Evolutionary conservation across 108 stramenopile species (phyloP), one percentile per base, ranked within the genome.

Genomic region (Skeletonema costatum): DNA sequence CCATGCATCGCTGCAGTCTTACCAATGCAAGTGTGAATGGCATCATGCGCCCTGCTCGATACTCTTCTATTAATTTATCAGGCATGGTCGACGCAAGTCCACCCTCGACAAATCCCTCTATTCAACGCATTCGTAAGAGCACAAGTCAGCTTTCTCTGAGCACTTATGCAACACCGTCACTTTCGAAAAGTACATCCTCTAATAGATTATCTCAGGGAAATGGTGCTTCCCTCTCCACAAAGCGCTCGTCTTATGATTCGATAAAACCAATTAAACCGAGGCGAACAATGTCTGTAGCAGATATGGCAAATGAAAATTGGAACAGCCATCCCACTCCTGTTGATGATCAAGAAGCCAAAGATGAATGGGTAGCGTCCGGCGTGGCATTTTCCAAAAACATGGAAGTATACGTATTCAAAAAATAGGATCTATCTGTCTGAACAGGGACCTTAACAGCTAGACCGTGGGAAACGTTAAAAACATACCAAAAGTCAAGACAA

Each of bases 371-470:
- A 14, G 71, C 71, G 32, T 30, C 58, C 25, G 63, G 73, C 2
- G 73, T 73, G 13, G 64, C 62, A 31, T 73, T 73, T 51, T 73
- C 73, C 38, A 64, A 63, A 17, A 73, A 38, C 36, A 73, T 73
- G 73, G 73, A 73, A 35, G 73, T 73, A 21, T 72, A 72, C 25
- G 36, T 72, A 30, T 72, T 72, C 71, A 60, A 72, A 25, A 62
- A 38, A 16, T 72, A 62, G 59, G 32, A 38, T 11, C 16, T n/a
- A 46, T n/a, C 2, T 4, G 44, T n/a, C 3, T n/a, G 4, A 46
- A 16, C 14, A 16, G 2, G 14, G 42, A 16, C 3, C 8, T 16
- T 1, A 13, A 2, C 42, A 13, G 3, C 14, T 46, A 46, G 44
- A 46, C 44, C 3, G 4, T 46, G 16, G 21, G 60, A 61, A 61